Conservation (phyloP, 345 rosid species). For the Boechera stricta region DNA sequence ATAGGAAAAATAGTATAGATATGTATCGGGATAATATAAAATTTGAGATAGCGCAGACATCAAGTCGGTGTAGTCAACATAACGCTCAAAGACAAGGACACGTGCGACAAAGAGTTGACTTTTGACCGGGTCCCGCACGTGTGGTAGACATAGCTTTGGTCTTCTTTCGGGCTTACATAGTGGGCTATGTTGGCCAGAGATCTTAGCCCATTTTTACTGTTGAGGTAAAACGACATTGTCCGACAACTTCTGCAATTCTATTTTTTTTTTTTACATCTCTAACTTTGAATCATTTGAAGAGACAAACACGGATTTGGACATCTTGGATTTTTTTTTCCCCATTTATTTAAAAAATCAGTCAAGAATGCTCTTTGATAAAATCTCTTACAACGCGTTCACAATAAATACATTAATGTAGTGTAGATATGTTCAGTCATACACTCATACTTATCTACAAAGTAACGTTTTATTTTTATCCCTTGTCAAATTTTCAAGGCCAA, state of each 20-base stretch:
- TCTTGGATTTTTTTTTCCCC: not conserved
- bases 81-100: slow-evolving; percentile 29
- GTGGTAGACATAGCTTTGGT: slow-evolving; percentile 39
- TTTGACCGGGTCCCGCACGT: slow-evolving; percentile 37
- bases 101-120: slow-evolving; percentile 35
- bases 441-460: not conserved
- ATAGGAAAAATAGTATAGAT: too few relatives aligned
- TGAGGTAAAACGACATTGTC: slow-evolving; percentile 1
- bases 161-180: slow-evolving; percentile 30
- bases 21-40: not conserved
- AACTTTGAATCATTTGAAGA: slow-evolving; percentile 1
- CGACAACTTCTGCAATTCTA: slow-evolving; percentile 11
- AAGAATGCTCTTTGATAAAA: not conserved
- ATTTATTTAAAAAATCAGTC: not conserved
- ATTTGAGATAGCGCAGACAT: slow-evolving; percentile 26
- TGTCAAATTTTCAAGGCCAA: not conserved
- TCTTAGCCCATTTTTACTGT: slow-evolving; percentile 25
- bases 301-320: slow-evolving; percentile 24
- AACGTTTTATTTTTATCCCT: not conserved
- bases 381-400: not conserved
- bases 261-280: not conserved
- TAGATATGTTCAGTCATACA: not conserved
- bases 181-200: not conserved
- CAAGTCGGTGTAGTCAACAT: slow-evolving; percentile 28
- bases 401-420: not conserved